These are phyloP conservation scores for Serendipita sp. DNA, from an alignment of 1,284 basidiomycete genomes.

Conservation along the genomic window DNA sequence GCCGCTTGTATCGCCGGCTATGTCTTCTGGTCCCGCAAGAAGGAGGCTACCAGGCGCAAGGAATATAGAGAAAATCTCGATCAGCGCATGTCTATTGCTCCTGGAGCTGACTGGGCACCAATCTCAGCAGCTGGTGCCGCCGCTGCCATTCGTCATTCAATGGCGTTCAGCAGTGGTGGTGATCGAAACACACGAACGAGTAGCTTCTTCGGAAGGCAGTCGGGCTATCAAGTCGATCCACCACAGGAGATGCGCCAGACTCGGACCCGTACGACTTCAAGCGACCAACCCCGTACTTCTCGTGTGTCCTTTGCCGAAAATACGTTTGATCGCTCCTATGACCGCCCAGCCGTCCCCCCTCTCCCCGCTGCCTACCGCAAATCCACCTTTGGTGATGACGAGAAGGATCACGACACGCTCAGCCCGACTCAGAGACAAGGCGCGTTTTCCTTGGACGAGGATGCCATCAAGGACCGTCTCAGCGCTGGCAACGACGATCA, in stretches of 20 bases:
- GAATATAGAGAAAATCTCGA: conserved; percentile 60
- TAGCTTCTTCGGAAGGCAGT: conserved; percentile 17
- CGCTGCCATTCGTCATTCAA: conserved; percentile 56
- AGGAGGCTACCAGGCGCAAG: conserved; percentile 44
- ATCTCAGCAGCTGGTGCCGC: conserved; percentile 58
- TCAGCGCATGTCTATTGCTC: conserved; percentile 67
- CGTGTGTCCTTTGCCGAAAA: conserved; percentile 60
- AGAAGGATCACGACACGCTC: conserved; percentile 23
- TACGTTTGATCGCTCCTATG: conserved; percentile 25
- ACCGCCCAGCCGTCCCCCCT: conserved; percentile 13
- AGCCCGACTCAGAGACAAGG: conserved; percentile 60
- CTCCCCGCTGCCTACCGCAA: conserved; percentile 12
- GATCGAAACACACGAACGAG: conserved; percentile 20
- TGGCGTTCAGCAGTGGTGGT: conserved; percentile 39
- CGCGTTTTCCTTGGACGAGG: conserved; percentile 45
- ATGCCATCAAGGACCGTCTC: conserved; percentile 36
- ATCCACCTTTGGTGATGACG: conserved; percentile 33
- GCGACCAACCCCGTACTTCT: conserved; percentile 34
- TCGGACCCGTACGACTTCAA: conserved; percentile 29
- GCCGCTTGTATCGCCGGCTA: conserved; percentile 35
- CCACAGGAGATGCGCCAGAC: conserved; percentile 28
- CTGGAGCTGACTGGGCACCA: conserved; percentile 55
- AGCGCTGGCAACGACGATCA: not conserved
- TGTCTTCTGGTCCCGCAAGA: conserved; percentile 43
- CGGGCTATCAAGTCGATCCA: conserved; percentile 40